Percentiles rank a stretch among this genome's conserved stretches.
Conservation (phyloP, 495 filamentous ascomycete species). For the Podospora conica region DNA sequence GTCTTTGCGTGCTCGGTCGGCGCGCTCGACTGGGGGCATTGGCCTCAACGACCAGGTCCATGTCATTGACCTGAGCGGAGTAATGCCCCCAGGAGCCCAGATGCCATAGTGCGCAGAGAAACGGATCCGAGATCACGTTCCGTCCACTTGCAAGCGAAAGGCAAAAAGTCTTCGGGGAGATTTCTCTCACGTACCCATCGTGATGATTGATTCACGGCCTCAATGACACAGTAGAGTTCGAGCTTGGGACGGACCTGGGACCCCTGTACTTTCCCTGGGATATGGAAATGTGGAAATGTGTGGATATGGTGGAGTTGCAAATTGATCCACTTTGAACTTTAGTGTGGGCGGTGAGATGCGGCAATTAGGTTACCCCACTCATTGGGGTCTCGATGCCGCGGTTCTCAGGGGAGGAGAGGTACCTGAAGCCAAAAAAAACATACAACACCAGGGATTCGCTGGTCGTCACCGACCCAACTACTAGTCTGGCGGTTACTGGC, state of each 20-base stretch:
- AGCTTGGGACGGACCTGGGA: background rate
- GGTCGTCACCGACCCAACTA: too few relatives aligned
- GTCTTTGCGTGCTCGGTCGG: slow-evolving; percentile 8
- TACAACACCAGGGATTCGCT: too few relatives aligned
- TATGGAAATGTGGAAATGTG: background rate
- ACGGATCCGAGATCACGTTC: background rate
- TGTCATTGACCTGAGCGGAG: background rate
- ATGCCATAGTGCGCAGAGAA: background rate
- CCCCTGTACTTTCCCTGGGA: background rate
- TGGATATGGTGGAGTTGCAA: background rate
- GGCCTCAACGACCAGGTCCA: background rate
- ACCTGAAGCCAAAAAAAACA: too few relatives aligned
- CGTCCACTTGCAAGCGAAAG: slow-evolving; percentile 6
- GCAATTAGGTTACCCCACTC: background rate
- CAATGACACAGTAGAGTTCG: too few relatives aligned
- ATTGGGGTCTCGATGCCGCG: too few relatives aligned
- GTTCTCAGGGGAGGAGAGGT: too few relatives aligned
- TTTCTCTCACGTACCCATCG: slow-evolving; percentile 12
- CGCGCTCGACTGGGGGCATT: slow-evolving; percentile 1
- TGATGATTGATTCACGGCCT: background rate
- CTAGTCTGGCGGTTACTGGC: too few relatives aligned
- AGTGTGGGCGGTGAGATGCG: background rate
- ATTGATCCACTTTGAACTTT: background rate
- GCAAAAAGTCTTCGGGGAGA: background rate
- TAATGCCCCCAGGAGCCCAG: background rate